These are phyloP conservation scores for Iris pallida DNA, from an alignment of 116 monocot species.

Conservation along the genomic window DNA sequence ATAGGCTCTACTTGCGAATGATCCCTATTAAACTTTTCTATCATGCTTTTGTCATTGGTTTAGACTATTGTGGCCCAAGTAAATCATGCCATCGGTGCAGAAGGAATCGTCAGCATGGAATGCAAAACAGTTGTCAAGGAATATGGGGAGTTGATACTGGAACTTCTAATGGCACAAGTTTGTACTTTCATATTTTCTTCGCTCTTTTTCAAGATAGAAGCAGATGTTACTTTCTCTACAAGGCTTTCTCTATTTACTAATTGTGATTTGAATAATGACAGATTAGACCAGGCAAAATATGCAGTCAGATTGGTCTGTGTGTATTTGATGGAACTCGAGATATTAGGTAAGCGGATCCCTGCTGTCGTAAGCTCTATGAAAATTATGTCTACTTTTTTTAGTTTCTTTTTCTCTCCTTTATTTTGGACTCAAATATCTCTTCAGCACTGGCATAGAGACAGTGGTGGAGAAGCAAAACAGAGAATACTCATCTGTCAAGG, in stretches of 20 bases:
- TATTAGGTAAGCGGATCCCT: constrained; percentile 29
- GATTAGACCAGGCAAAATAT: constrained; percentile 52
- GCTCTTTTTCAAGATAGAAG: neutral
- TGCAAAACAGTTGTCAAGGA: constrained; percentile 74
- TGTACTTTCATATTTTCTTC: neutral
- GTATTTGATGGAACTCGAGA: constrained; percentile 46
- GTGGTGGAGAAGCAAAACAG: constrained; percentile 41
- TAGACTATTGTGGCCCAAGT: constrained; percentile 73
- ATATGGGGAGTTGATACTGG: constrained; percentile 71
- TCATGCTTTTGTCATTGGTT: constrained; percentile 16
- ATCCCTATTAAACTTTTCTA: neutral
- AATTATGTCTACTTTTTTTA: constrained; percentile 2
- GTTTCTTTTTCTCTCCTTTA: neutral
- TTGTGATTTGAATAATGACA: constrained; percentile 19
- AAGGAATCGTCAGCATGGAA: constrained; percentile 65
- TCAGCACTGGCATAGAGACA: constrained; percentile 56
- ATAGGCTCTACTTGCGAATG: neutral
- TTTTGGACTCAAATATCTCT: constrained; percentile 10
- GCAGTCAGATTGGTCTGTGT: constrained; percentile 65
- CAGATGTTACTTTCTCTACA: neutral
- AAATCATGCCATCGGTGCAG: constrained; percentile 86
- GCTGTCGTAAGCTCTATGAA: neutral
- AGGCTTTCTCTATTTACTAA: neutral
- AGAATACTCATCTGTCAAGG: constrained; percentile 13
- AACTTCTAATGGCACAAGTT: constrained; percentile 62